A percentile compares a stretch with the other conserved stretches of the same genome.
These are phyloP conservation scores for Cyclanthera cordifolia DNA, from an alignment of 306 rosid genomes.

Conservation along the genomic window DNA sequence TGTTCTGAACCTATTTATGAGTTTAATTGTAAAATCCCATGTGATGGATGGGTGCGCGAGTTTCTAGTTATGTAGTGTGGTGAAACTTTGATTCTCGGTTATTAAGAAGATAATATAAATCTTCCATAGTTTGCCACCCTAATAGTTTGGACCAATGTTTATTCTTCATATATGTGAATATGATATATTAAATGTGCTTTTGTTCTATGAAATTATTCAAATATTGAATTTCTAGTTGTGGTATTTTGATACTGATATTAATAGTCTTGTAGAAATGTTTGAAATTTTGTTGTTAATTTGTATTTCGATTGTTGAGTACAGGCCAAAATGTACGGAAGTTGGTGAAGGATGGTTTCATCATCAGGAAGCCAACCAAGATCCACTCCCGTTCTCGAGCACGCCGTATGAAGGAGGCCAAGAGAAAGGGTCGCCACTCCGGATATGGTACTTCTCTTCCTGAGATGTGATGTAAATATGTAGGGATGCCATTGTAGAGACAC, in stretches of 20 bases:
- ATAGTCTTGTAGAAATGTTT: background rate
- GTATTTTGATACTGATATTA: no score
- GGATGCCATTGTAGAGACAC: background rate
- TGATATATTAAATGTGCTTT: no score
- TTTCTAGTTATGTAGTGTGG: no score
- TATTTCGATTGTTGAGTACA: constrained; percentile 16
- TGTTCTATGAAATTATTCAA: no score
- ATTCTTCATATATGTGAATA: background rate
- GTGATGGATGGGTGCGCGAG: no score
- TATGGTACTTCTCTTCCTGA: constrained; percentile 37
- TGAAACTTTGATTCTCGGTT: no score
- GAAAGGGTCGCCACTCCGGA: constrained; percentile 95
- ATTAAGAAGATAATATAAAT: no score
- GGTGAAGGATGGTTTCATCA: constrained; percentile 96
- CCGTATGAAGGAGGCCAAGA: constrained; percentile 87
- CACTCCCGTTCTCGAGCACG: constrained; percentile 97
- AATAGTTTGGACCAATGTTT: background rate
- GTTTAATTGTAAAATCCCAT: no score
- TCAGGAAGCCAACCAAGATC: constrained; percentile 95
- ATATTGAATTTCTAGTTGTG: no score
- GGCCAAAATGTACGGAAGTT: constrained; percentile 90
- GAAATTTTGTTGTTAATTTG: background rate
- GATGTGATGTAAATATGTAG: background rate
- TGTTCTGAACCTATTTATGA: no score
- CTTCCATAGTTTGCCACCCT: no score